These are phyloP conservation scores for Lunasporangiospora selenospora DNA, from an alignment of 192 early-diverging fungal genomes.

Conservation along the genomic window DNA sequence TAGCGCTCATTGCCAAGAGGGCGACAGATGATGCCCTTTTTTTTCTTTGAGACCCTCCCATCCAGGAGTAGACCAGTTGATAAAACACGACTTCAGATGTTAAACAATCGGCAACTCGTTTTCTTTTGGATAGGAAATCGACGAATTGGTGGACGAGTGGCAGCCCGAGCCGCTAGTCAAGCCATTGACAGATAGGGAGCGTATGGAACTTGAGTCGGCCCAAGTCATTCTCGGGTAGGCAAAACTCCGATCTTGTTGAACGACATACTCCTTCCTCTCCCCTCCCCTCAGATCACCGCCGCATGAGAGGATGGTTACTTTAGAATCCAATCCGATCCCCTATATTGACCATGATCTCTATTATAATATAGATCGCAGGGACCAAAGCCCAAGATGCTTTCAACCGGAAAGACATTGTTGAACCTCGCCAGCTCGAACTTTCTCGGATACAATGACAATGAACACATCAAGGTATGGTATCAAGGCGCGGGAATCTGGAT, in stretches of 20 bases:
- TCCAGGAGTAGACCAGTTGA: too few species aligned
- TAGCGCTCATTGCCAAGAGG: not conserved
- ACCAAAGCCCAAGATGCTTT: constrained; percentile 66
- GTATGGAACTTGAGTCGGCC: constrained; percentile 78
- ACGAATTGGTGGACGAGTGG: constrained; percentile 96
- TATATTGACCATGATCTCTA: too few species aligned
- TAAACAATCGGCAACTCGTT: too few species aligned
- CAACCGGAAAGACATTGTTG: constrained; percentile 66
- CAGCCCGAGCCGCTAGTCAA: constrained; percentile 93
- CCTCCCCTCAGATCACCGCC: too few species aligned
- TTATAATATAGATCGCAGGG: constrained; percentile 51
- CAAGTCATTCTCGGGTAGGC: constrained; percentile 72
- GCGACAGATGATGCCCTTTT: not conserved
- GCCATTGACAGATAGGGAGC: constrained; percentile 70
- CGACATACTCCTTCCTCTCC: too few species aligned
- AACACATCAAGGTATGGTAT: constrained; percentile 74
- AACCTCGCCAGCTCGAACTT: constrained; percentile 93
- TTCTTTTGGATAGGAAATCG: constrained; percentile 96
- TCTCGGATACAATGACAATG: constrained; percentile 78
- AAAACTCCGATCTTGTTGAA: constrained; percentile 10
- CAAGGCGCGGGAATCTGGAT: too few species aligned
- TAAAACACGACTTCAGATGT: too few species aligned
- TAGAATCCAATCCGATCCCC: too few species aligned
- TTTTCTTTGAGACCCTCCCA: not conserved
- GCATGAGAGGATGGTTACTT: too few species aligned